Base-by-base conservation (phyloP, 805 yeast genomes). In the Myxozyma geophila region DNA sequence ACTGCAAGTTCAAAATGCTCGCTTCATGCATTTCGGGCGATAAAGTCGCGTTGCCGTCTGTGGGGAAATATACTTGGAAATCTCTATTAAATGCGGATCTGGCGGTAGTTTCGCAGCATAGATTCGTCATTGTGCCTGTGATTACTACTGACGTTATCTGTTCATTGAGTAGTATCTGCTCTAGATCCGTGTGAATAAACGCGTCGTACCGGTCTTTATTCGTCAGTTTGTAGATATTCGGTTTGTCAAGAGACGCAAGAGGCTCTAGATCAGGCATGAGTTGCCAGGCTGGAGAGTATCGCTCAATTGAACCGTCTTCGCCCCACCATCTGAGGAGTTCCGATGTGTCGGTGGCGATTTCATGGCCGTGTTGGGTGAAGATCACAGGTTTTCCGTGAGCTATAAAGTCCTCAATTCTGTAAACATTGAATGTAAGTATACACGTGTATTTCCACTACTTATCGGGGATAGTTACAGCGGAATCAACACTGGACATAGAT, bases 61-160 rank as follows among this genome's bases (percentile, higher is more conserved):
- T 36, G n/a, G 67, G 67, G 36, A 64, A 64, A 40, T 61, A 62
- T 0, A 64, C 68, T 23, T 54, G 47, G 39, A 49, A 64, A 37
- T 64, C 67, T 35, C 62, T 36, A 21, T 46, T 49, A 33, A 64
- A 64, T 13, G 67, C 67, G 3, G 62, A 40, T n/a, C 67, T 55
- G 3, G 67, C 67, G n/a, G 67, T 64, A 10, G 67, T 64, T 40
- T 64, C 67, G 56, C 67, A 64, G 60, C 67, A 64, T 23, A 64
- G 46, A 36, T 64, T 64, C 7, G 67, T 64, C 67, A 64, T 35
- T 5, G 66, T 56, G 12, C 67, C 67, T 10, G 67, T 62, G 7
- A 64, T 48, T 10, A 64, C 67, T 7, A 64, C 66, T 12, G 54
- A 19, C 2, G 39, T 15, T 48, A 60, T 44, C 9, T 21, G 9